Evolutionary conservation across 331 rosid species (phyloP).

Genomic region (Telfairia occidentalis): DNA sequence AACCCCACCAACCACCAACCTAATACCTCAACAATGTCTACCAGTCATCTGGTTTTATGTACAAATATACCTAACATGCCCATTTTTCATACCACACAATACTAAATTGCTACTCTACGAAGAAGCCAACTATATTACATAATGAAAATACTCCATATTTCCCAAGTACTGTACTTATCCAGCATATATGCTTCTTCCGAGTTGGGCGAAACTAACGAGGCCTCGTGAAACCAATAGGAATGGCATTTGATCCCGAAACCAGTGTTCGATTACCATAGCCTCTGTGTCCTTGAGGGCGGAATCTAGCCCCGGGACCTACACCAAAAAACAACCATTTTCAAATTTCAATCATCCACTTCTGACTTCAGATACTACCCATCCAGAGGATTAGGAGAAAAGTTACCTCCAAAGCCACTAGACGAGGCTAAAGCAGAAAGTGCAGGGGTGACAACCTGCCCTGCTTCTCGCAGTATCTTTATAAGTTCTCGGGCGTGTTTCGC

Average conservation of each 20-base stretch:
- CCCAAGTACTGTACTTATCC: background rate
- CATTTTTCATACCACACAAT: background rate
- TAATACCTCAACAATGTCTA: background rate
- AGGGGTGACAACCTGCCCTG: constrained; percentile 67
- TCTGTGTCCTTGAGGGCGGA: constrained; percentile 70
- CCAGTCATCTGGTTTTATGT: background rate
- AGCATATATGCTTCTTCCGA: background rate
- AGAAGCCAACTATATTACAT: background rate
- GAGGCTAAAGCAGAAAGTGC: constrained; percentile 50
- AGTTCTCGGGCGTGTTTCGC: constrained; percentile 64
- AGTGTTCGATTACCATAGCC: constrained; percentile 44
- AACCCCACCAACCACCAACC: background rate
- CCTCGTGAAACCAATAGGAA: constrained; percentile 57
- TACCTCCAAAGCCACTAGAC: constrained; percentile 57
- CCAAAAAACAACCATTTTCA: background rate
- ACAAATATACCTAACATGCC: background rate
- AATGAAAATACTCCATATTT: background rate
- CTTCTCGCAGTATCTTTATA: constrained; percentile 73
- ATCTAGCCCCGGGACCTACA: constrained; percentile 55
- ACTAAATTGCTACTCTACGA: background rate
- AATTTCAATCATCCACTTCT: background rate
- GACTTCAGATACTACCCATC: background rate
- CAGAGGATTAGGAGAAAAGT: background rate
- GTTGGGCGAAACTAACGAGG: constrained; percentile 31
- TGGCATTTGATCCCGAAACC: constrained; percentile 63